phyloP scores from a whole-genome alignment of 2,329 filamentous ascomycete species.

The Aspergillus ochraceoroseus region DNA sequence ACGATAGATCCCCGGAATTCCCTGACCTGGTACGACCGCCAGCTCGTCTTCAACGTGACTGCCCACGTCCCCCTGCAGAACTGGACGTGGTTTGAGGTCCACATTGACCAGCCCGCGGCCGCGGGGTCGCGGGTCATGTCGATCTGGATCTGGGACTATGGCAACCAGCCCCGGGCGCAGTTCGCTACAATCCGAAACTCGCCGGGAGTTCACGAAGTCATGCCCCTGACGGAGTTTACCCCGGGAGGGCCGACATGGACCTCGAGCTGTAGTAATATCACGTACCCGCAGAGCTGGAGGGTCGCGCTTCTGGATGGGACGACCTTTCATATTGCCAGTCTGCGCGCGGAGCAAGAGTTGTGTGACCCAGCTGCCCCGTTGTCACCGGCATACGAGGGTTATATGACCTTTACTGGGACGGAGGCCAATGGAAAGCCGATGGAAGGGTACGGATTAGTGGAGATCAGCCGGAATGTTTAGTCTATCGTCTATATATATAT shows the following conservation, averaged over 20 bases:
- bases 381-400: constrained; percentile 2
- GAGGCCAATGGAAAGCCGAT: not conserved
- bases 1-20: not conserved
- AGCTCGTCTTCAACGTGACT: not conserved
- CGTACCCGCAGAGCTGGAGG: not conserved
- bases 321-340: not conserved
- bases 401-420: not conserved
- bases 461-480: no score
- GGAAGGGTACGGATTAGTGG: not conserved
- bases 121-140: not conserved
- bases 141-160: not conserved
- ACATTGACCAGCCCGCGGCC: not conserved
- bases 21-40: constrained; percentile 2
- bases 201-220: not conserved
- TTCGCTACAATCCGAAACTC: not conserved
- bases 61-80: not conserved
- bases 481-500: no score
- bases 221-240: not conserved
- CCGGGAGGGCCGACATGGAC: not conserved
- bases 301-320: not conserved
- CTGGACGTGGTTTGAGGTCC: constrained; percentile 2
- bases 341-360: not conserved
- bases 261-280: not conserved
- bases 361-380: not conserved
- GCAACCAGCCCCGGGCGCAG: not conserved